Percentiles rank a stretch among this genome's conserved stretches.
Evolutionary conservation across 2,329 filamentous ascomycete genomes (phyloP).

Genomic region (Alternaria metachromatica): DNA sequence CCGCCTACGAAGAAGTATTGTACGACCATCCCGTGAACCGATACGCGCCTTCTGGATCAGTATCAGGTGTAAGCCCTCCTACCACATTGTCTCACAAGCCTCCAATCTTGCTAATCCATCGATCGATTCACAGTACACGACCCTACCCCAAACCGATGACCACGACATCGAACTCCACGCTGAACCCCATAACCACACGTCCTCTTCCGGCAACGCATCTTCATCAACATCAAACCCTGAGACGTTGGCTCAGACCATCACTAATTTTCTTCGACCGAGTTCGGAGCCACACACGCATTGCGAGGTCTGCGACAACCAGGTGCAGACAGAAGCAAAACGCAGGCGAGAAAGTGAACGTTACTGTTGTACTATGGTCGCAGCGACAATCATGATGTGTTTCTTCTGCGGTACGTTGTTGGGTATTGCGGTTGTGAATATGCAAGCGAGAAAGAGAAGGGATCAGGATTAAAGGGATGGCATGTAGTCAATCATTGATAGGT

Average conservation of each 20-base stretch:
- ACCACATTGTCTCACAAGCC: background rate
- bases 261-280: slow-evolving; percentile 30
- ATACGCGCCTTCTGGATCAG: slow-evolving; percentile 23
- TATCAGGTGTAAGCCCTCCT: slow-evolving; percentile 19
- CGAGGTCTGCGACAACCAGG: slow-evolving; percentile 35
- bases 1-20: slow-evolving; percentile 38
- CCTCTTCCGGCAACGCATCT: background rate
- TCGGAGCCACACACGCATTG: slow-evolving; percentile 34
- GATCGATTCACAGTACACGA: slow-evolving; percentile 27
- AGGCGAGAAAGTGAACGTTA: slow-evolving; percentile 24
- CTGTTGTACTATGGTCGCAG: slow-evolving; percentile 35
- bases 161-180: slow-evolving; percentile 31
- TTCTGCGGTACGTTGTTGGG: slow-evolving; percentile 30
- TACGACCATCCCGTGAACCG: slow-evolving; percentile 31
- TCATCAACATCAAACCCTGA: slow-evolving; percentile 16
- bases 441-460: slow-evolving; percentile 1
- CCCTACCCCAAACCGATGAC: slow-evolving; percentile 31
- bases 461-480: background rate
- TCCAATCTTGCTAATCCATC: background rate
- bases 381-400: slow-evolving; percentile 24
- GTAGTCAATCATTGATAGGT: background rate
- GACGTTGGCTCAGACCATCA: slow-evolving; percentile 31
- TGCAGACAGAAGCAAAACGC: slow-evolving; percentile 22
- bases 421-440: slow-evolving; percentile 12
- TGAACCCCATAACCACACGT: slow-evolving; percentile 16